These are phyloP conservation scores for Aleurites moluccanus DNA, from an alignment of 441 rosid species.

Conservation along the genomic window DNA sequence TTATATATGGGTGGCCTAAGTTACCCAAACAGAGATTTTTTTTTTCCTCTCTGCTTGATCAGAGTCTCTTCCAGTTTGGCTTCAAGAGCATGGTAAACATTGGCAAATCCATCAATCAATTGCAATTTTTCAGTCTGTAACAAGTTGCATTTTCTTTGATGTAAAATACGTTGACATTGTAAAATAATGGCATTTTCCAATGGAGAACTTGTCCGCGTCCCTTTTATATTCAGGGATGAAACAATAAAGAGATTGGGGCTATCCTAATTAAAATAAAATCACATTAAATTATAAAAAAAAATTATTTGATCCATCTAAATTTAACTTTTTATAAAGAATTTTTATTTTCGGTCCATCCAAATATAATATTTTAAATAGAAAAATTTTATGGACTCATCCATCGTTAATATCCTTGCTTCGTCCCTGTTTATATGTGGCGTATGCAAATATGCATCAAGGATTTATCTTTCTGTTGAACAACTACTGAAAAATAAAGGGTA, in stretches of 20 bases:
- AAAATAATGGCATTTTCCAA: background rate
- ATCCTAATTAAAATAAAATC: too few relatives aligned
- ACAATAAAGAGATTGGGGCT: too few relatives aligned
- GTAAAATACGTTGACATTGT: background rate
- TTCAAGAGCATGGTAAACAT: background rate
- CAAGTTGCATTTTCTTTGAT: background rate
- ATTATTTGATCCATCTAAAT: too few relatives aligned
- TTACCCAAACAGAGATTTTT: background rate
- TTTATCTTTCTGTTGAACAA: background rate
- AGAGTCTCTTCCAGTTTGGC: background rate
- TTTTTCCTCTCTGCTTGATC: background rate
- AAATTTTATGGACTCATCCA: too few relatives aligned
- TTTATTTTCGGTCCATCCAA: too few relatives aligned
- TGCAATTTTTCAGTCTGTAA: too few relatives aligned
- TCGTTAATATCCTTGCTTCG: too few relatives aligned
- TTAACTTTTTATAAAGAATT: too few relatives aligned
- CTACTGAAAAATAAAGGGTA: background rate
- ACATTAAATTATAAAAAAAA: too few relatives aligned
- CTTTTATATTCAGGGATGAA: too few relatives aligned
- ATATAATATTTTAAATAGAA: too few relatives aligned
- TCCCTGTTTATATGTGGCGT: background rate
- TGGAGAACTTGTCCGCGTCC: background rate
- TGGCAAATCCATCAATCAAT: background rate
- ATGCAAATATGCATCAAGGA: background rate
- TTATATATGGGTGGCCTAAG: background rate